phyloP scores from a whole-genome alignment of 2,329 filamentous ascomycete species.

The Exophiala sp. region DNA sequence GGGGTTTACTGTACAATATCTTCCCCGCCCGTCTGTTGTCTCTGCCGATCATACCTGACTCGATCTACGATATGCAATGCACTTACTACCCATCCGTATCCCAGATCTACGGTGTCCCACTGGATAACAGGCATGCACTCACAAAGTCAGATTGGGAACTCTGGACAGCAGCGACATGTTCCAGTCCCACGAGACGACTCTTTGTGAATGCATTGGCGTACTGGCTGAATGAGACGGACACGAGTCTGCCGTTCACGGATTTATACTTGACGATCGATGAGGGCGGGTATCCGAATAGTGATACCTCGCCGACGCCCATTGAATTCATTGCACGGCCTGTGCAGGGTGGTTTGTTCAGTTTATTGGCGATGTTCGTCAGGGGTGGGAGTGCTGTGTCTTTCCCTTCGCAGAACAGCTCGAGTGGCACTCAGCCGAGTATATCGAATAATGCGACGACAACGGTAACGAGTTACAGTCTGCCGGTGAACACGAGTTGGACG shows the following conservation, averaged over 20 bases:
- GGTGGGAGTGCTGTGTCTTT: neutral
- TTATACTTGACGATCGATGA: conserved; percentile 72
- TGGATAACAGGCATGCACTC: conserved; percentile 77
- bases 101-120: conserved; percentile 74
- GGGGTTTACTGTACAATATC: conserved; percentile 80
- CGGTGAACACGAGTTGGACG: neutral
- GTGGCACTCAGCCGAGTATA: too few relatives aligned
- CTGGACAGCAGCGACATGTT: conserved; percentile 75
- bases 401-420: neutral
- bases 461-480: neutral
- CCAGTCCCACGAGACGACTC: conserved; percentile 58
- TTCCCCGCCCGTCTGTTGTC: conserved; percentile 78
- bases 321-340: conserved; percentile 78
- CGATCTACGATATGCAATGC: conserved; percentile 71
- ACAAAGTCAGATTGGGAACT: conserved; percentile 90
- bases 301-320: conserved; percentile 33
- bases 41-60: conserved; percentile 58
- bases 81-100: conserved; percentile 76
- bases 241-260: conserved; percentile 73
- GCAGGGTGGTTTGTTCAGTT: conserved; percentile 78
- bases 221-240: conserved; percentile 80
- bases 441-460: neutral
- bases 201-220: conserved; percentile 69
- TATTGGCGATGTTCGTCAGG: conserved; percentile 58
- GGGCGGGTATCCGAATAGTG: conserved; percentile 64